Evolutionary conservation across 228 moss, liverwort and hornwort species (phyloP), one percentile per base, ranked within the genome.

Genomic region (Sphagnum magellanicum): DNA sequence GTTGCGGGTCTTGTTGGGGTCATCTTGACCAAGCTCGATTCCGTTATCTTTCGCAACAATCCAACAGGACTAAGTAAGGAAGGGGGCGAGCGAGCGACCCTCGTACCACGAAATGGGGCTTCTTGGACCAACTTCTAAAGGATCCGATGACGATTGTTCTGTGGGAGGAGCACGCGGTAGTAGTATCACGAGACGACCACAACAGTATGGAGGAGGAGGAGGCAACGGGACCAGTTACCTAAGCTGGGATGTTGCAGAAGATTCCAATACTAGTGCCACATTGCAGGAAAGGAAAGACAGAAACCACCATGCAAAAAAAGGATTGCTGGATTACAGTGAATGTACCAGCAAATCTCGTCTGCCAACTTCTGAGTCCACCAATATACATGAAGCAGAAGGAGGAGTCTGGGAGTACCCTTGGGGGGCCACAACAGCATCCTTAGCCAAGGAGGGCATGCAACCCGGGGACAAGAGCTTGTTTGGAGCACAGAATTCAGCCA

Each of bases 361-460:
- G 16, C 72, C 79, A 50, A 73, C 73, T 51, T 63, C 63, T 52
- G 71, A 48, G 60, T 64, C 62, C 10, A 73, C 51, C 53, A 75
- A 63, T 58, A 74, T 71, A 15, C 69, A 67, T 60, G 85, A 60
- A 52, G 61, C 78, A 50, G 79, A 84, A 65, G 78, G 70, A 57
- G 73, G 70, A 64, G 81, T 81, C 16, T 91, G 91, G 95, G 79
- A 84, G 69, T 87, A 81, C 71, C 74, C 81, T 8, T 67, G 80
- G 6, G 72, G 79, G 55, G 77, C 13, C 52, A 77, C 77, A 73
- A 71, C 79, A 50, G 68, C 67, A 64, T 76, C 50, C 61, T 32
- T 32, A 32, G 3, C 32, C 77, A 74, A 11, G 72, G 79, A 79
- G 89, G 74, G 65, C 81, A 61, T 85, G 80, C 32, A 32, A 55